Evolutionary conservation across 176 grass and related monocot genomes (phyloP).

Genomic region (Oropetium thomaeum): DNA sequence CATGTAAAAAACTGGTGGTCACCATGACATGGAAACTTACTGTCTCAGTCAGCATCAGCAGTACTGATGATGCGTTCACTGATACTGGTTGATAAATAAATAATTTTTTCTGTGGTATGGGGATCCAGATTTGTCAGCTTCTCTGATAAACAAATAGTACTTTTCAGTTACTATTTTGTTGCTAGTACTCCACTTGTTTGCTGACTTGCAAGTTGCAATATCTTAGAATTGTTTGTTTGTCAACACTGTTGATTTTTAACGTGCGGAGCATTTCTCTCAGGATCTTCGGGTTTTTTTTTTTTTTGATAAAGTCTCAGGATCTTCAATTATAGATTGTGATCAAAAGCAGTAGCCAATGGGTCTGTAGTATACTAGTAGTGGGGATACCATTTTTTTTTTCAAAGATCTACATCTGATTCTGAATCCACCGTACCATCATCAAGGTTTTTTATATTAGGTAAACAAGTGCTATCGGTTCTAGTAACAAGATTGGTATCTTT

Average conservation of each 20-base stretch:
- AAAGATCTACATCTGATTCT: not conserved
- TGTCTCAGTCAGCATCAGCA: not conserved
- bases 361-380: no score
- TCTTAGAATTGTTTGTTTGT: constrained; percentile 18
- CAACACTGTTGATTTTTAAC: constrained; percentile 18
- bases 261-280: not conserved
- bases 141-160: constrained; percentile 15
- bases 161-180: constrained; percentile 9
- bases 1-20: not conserved
- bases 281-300: no score
- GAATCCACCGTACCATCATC: not conserved
- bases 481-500: not conserved
- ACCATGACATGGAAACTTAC: constrained; percentile 16
- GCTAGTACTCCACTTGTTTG: not conserved
- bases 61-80: no score
- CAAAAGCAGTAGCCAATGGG: not conserved
- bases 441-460: not conserved
- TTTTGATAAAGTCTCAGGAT: no score
- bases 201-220: constrained; percentile 13
- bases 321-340: not conserved
- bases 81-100: not conserved
- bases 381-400: constrained; percentile 4
- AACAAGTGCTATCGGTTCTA: not conserved
- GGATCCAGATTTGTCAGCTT: constrained; percentile 12
- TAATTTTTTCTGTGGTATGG: not conserved